Percentiles rank a stretch among this genome's conserved stretches.
phyloP scores from a whole-genome alignment of 331 rosid genomes.

The Quercus phellos region DNA sequence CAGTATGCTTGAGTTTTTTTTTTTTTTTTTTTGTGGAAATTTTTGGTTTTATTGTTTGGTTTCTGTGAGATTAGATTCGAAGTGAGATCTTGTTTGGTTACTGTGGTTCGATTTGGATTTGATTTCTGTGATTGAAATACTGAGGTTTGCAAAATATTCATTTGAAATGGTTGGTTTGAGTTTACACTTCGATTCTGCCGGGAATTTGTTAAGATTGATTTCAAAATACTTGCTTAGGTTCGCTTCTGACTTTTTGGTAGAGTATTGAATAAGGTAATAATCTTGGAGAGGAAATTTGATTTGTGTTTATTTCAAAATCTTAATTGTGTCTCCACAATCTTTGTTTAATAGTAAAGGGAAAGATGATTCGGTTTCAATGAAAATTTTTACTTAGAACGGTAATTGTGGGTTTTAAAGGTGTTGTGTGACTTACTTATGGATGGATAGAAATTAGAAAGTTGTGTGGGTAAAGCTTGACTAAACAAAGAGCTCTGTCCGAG shows the following conservation, averaged over 20 bases:
- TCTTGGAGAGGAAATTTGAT: conserved; percentile 1
- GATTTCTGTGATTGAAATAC: not conserved
- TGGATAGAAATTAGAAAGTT: too few relatives aligned
- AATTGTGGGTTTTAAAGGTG: too few relatives aligned
- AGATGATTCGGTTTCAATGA: too few relatives aligned
- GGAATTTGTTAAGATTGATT: not conserved
- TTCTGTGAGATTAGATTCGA: not conserved
- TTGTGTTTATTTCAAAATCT: not conserved
- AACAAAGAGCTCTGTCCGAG: too few relatives aligned
- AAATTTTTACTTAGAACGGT: too few relatives aligned
- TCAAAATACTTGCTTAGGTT: not conserved
- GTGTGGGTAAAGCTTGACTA: too few relatives aligned
- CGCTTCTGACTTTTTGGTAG: too few relatives aligned
- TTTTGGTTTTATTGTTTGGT: conserved; percentile 3
- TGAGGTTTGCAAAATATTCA: not conserved
- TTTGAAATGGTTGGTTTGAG: not conserved
- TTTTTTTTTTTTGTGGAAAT: not conserved
- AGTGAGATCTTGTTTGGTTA: not conserved
- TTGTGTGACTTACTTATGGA: too few relatives aligned
- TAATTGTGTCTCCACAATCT: not conserved
- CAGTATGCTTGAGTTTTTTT: not conserved
- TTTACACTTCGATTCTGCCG: not conserved
- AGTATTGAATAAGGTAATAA: not conserved
- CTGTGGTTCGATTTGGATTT: not conserved
- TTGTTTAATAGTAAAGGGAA: too few relatives aligned